Evolutionary conservation across 2,329 filamentous ascomycete genomes (phyloP), one percentile per base, ranked within the genome.

Genomic region (Sporothrix phasma): DNA sequence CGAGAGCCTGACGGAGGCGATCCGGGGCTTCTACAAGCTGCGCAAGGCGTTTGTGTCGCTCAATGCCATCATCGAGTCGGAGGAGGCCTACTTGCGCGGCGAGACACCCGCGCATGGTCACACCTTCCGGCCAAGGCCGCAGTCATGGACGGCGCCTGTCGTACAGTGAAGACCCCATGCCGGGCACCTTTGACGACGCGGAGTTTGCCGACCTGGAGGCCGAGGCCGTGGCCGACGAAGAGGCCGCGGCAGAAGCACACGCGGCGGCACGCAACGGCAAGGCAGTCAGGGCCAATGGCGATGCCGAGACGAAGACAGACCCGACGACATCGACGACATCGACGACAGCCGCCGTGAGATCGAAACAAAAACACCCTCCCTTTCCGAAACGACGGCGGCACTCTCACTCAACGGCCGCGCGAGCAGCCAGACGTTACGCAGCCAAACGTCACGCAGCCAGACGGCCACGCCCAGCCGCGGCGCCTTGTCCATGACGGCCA

Each of bases 21-120:
- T 97, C 74, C 91, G 88, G 75, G 91, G 91, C 5, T 97, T 97
- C 72, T 95, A 96, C 73, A 96, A 94, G 75, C 76, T 97, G 69
- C 83, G 93, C 67, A 96, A 95, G 73, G 93, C 93, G 0, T 97
- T 89, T 71, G 78, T 91, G 45, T 88, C 91, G 0, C 79, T 99
- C 3, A 89, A 96, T 70, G 81, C 81, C 10, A 89, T 99, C 63
- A 81, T 92, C 72, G 83, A 88, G 66, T 83, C 87, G 39, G 92
- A 96, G 75, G 82, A 82, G 26, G 73, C 73, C 41, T 69, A 71
- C 6, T 15, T 68, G 24, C 46, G 46, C 1, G 59, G 51, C 31
- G 41, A 62, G 49, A 43, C 56, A n/a, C 13, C 37, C 2, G 19
- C 13, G 22, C 51, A 56, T 6, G 26, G 31, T 15, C 34, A 37